Conservation (phyloP, 2,329 filamentous ascomycete species). For the Epichloe amarillans region DNA sequence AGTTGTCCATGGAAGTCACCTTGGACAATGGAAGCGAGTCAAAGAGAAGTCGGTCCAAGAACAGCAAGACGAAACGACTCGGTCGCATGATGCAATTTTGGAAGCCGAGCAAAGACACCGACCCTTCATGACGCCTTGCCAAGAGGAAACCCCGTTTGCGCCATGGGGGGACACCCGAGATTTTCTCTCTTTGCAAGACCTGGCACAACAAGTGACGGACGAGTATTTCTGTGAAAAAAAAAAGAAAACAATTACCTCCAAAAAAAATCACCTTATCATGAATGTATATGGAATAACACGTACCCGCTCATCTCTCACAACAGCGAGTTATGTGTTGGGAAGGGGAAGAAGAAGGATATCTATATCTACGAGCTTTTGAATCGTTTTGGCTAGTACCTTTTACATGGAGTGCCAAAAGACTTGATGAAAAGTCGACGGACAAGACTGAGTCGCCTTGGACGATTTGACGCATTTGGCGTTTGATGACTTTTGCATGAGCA, state of each 20-base stretch:
- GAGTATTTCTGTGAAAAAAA: background rate
- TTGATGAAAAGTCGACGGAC: background rate
- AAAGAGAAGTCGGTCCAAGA: slow-evolving; percentile 40
- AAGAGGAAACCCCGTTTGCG: background rate
- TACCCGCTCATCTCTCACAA: slow-evolving; percentile 16
- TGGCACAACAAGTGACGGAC: background rate
- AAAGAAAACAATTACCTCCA: background rate
- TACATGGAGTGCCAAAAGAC: background rate
- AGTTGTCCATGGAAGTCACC: slow-evolving; percentile 55
- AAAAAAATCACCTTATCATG: slow-evolving; percentile 8
- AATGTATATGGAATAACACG: slow-evolving; percentile 25
- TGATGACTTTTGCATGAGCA: slow-evolving; percentile 21
- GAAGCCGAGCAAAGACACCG: slow-evolving; percentile 43
- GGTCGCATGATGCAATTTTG: slow-evolving; percentile 71
- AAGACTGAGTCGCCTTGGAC: background rate
- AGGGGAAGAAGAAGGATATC: background rate
- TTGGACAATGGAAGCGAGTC: slow-evolving; percentile 38
- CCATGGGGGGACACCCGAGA: too few relatives aligned
- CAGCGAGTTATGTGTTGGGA: background rate
- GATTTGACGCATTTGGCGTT: background rate
- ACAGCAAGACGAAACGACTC: slow-evolving; percentile 54
- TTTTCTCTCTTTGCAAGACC: background rate
- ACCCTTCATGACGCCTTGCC: slow-evolving; percentile 12
- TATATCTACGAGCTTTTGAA: background rate
- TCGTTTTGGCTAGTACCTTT: background rate